Evolutionary conservation across 768 basidiomycete species (phyloP).

Genomic region (Rubroboletus satanas): DNA sequence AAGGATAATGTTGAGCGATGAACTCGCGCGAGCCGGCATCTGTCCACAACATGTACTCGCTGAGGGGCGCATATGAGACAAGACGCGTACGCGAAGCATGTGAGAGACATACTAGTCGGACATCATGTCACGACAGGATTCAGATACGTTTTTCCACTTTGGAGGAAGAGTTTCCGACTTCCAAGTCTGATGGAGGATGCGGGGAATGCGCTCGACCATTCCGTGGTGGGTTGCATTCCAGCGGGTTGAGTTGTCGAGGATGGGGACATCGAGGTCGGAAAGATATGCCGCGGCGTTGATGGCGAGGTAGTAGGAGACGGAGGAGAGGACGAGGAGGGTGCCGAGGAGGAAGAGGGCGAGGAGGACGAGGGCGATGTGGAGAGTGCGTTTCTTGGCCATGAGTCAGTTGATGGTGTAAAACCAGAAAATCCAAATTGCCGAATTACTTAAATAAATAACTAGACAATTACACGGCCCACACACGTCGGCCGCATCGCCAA

Average conservation of each 20-base stretch:
- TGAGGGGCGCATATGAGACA: constrained; percentile 33
- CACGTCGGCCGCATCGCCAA: constrained; percentile 41
- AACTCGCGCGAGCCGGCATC: constrained; percentile 88
- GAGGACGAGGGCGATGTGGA: constrained; percentile 47
- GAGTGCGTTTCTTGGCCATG: constrained; percentile 44
- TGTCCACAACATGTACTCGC: constrained; percentile 97
- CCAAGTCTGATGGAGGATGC: constrained; percentile 98
- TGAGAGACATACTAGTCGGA: constrained; percentile 80
- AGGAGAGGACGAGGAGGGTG: constrained; percentile 88
- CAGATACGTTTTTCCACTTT: constrained; percentile 76
- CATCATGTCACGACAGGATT: constrained; percentile 87
- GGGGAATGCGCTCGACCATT: constrained; percentile 73
- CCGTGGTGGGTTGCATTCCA: constrained; percentile 63
- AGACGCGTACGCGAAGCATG: constrained; percentile 4
- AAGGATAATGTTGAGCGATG: constrained; percentile 81
- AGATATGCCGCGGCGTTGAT: constrained; percentile 79
- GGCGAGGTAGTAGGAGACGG: constrained; percentile 83
- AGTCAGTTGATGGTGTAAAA: background rate
- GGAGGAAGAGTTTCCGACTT: constrained; percentile 83
- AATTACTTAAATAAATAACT: background rate
- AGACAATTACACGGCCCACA: background rate
- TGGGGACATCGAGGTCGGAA: constrained; percentile 69
- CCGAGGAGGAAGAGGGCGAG: constrained; percentile 80
- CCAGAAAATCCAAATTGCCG: background rate
- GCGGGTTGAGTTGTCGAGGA: constrained; percentile 49